A percentile compares a stretch with the other conserved stretches of the same genome.
Evolutionary conservation across 345 rosid genomes (phyloP).

Genomic region (Brassica incana): DNA sequence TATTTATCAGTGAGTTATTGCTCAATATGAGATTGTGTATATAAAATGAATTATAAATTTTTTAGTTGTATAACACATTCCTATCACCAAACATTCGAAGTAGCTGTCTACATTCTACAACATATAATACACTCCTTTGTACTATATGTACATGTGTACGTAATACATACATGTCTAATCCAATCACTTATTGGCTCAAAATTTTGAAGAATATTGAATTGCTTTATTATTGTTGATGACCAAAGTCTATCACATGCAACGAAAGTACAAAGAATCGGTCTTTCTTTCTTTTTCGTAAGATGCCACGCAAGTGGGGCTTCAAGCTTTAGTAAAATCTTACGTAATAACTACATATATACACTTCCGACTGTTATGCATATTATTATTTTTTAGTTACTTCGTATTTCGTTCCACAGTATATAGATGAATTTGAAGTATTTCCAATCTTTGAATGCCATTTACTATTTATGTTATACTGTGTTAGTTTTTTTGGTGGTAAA

Average conservation of each 20-base stretch:
- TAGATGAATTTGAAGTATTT: not conserved
- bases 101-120: constrained; percentile 33
- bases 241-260: constrained; percentile 33
- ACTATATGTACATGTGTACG: constrained; percentile 11
- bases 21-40: not conserved
- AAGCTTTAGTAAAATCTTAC: constrained; percentile 25
- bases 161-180: constrained; percentile 17
- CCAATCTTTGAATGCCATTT: not conserved
- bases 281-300: constrained; percentile 31
- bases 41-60: not conserved
- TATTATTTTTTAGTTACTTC: not conserved
- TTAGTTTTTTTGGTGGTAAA: not conserved
- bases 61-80: constrained; percentile 22
- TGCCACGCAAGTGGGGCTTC: constrained; percentile 38
- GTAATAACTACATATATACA: not conserved
- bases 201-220: not conserved
- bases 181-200: constrained; percentile 7
- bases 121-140: constrained; percentile 15
- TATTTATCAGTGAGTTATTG: constrained; percentile 1
- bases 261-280: constrained; percentile 25
- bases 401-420: not conserved
- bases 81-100: constrained; percentile 39
- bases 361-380: not conserved
- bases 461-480: not conserved
- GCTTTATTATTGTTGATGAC: constrained; percentile 12